Percentiles rank a stretch among this genome's conserved stretches.
Evolutionary conservation across 805 yeast species (phyloP).

Genomic region (Suhomyces sp.): DNA sequence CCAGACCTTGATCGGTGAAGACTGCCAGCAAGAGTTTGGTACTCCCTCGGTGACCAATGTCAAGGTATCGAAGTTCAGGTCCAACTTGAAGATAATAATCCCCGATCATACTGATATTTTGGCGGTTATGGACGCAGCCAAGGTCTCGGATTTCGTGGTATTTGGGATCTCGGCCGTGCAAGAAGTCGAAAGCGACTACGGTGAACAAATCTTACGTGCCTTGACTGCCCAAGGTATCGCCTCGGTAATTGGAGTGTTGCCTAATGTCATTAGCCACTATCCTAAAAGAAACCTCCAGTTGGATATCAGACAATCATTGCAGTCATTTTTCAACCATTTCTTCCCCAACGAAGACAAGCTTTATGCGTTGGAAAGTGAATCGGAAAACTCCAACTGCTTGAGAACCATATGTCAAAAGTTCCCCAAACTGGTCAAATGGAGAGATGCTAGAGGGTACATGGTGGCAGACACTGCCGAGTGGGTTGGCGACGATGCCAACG

Average conservation of each 20-base stretch:
- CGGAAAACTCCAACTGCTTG: constrained; percentile 71
- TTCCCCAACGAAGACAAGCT: constrained; percentile 72
- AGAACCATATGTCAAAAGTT: constrained; percentile 79
- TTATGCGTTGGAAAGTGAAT: constrained; percentile 60
- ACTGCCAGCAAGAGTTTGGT: constrained; percentile 22
- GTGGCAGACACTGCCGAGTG: constrained; percentile 64
- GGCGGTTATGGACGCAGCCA: constrained; percentile 78
- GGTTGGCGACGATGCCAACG: constrained; percentile 29
- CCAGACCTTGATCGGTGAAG: constrained; percentile 45
- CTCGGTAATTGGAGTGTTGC: constrained; percentile 71
- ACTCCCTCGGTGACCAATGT: constrained; percentile 52
- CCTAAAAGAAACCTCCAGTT: constrained; percentile 74
- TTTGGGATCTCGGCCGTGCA: constrained; percentile 84
- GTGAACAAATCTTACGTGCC: constrained; percentile 88
- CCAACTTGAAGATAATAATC: constrained; percentile 67
- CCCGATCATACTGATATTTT: constrained; percentile 68
- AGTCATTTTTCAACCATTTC: constrained; percentile 40
- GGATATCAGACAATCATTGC: constrained; percentile 49
- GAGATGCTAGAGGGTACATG: constrained; percentile 87
- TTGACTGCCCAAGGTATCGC: constrained; percentile 91
- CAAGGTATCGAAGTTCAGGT: constrained; percentile 63
- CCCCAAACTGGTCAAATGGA: constrained; percentile 86
- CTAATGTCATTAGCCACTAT: constrained; percentile 64
- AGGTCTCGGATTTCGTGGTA: constrained; percentile 83
- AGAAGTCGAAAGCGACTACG: constrained; percentile 76